Evolutionary conservation across 352 stramenopile genomes (phyloP).

Genomic region (Phytophthora nicotianae): DNA sequence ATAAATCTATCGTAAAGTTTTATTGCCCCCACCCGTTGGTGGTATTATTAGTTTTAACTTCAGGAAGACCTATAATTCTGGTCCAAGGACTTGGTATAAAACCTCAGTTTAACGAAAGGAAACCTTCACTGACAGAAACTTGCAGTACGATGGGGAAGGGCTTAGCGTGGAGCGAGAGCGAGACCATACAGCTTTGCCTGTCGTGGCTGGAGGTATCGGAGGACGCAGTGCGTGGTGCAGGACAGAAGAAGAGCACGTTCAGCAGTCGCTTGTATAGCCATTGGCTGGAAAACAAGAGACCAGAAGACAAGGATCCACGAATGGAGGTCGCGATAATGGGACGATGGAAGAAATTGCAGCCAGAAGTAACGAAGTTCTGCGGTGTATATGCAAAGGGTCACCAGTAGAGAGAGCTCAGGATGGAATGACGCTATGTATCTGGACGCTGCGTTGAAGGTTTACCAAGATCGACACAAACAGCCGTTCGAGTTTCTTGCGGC

Average conservation of each 20-base stretch:
- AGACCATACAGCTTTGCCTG: not conserved
- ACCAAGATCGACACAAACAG: slow-evolving; percentile 10
- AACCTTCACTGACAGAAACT: not conserved
- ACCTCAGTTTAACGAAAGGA: not conserved
- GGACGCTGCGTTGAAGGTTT: not conserved
- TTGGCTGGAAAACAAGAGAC: not conserved
- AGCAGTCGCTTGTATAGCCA: not conserved
- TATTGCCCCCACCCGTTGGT: not conserved
- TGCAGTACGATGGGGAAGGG: not conserved
- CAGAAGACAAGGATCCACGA: not conserved
- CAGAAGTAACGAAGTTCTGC: slow-evolving; percentile 10
- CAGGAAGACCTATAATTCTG: not conserved
- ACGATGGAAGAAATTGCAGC: slow-evolving; percentile 14
- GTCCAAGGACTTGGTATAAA: not conserved
- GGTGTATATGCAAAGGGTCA: slow-evolving; percentile 4
- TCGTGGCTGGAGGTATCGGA: not conserved
- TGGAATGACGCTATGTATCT: slow-evolving; percentile 14
- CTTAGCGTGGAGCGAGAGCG: not conserved
- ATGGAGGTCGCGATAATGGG: not conserved
- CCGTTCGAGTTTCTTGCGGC: slow-evolving; percentile 14
- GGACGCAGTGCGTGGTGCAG: not conserved
- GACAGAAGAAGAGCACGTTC: slow-evolving; percentile 1
- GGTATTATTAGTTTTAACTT: not conserved
- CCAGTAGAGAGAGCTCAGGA: not conserved
- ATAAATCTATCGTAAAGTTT: not conserved